Conservation (phyloP, 768 basidiomycete genomes). For the Agaricus subrufescens region DNA sequence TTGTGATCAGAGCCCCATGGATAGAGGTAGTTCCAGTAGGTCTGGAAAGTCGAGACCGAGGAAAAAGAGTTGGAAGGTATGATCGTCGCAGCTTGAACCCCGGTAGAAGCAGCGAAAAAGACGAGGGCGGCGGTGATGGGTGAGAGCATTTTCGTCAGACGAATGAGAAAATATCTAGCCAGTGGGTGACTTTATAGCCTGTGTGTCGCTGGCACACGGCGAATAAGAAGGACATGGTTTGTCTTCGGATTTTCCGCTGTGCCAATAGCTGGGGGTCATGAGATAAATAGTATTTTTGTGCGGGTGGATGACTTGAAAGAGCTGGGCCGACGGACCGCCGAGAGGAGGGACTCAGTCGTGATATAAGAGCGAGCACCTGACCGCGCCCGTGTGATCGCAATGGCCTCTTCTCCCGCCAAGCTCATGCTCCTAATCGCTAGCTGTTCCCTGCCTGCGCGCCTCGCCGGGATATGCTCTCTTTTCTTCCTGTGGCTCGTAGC, state of each 20-base stretch:
- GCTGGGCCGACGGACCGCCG: neutral
- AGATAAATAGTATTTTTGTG: neutral
- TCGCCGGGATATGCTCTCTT: neutral
- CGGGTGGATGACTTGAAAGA: neutral
- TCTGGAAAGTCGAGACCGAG: constrained; percentile 32
- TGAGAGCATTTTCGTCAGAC: neutral
- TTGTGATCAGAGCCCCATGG: constrained; percentile 46
- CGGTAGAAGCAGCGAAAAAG: constrained; percentile 13
- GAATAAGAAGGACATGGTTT: neutral
- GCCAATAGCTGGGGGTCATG: neutral
- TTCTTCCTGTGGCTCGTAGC: constrained; percentile 12
- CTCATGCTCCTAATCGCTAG: neutral
- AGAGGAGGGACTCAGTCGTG: neutral
- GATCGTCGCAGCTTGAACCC: constrained; percentile 24
- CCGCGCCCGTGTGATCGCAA: too few relatives aligned
- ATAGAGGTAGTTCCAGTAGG: constrained; percentile 38
- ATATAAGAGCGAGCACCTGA: too few relatives aligned
- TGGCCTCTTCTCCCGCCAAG: neutral
- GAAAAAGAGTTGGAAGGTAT: constrained; percentile 37
- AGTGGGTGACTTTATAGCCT: neutral
- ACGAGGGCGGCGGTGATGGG: constrained; percentile 4
- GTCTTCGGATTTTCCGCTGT: constrained; percentile 8
- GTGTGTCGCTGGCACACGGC: neutral
- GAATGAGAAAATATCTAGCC: neutral
- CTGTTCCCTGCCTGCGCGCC: too few relatives aligned